Conservation (phyloP, 192 early-diverging fungal species). For the Phycomyces nitens region DNA sequence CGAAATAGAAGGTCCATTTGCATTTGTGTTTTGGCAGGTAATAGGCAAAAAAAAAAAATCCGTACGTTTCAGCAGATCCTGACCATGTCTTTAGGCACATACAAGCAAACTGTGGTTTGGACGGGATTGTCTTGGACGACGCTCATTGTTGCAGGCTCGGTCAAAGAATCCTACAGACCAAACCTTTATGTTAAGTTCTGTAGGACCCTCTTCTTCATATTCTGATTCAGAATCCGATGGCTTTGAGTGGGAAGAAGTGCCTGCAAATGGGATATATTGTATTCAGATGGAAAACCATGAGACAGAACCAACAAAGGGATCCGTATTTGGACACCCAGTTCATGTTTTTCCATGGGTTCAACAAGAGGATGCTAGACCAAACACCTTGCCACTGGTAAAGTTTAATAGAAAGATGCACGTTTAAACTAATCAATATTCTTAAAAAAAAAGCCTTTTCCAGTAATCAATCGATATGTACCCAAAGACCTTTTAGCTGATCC, state of each 20-base stretch:
- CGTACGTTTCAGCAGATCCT: no score
- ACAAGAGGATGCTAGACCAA: not conserved
- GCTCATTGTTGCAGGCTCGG: slow-evolving; percentile 69
- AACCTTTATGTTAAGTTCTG: slow-evolving; percentile 46
- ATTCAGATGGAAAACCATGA: slow-evolving; percentile 43
- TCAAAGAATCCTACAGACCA: slow-evolving; percentile 19
- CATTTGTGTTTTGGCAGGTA: slow-evolving; percentile 71
- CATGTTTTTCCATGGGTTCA: not conserved
- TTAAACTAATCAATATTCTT: not conserved
- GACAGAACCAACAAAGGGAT: slow-evolving; percentile 17
- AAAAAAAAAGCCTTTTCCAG: slow-evolving; percentile 45
- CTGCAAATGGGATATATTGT: slow-evolving; percentile 74
- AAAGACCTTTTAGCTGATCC: slow-evolving; percentile 20
- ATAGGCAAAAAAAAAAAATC: slow-evolving; percentile 1
- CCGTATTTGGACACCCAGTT: not conserved
- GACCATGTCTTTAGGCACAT: slow-evolving; percentile 31
- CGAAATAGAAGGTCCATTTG: slow-evolving; percentile 76
- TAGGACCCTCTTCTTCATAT: slow-evolving; percentile 29
- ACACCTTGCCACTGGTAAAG: not conserved
- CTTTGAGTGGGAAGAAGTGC: slow-evolving; percentile 64
- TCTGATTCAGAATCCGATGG: not conserved
- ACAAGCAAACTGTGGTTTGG: slow-evolving; percentile 69
- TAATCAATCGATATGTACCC: slow-evolving; percentile 39
- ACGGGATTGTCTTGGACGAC: slow-evolving; percentile 81
- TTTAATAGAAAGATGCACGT: not conserved